Conservation (phyloP, 2,329 filamentous ascomycete species). For the Paecilomyces sp. region DNA sequence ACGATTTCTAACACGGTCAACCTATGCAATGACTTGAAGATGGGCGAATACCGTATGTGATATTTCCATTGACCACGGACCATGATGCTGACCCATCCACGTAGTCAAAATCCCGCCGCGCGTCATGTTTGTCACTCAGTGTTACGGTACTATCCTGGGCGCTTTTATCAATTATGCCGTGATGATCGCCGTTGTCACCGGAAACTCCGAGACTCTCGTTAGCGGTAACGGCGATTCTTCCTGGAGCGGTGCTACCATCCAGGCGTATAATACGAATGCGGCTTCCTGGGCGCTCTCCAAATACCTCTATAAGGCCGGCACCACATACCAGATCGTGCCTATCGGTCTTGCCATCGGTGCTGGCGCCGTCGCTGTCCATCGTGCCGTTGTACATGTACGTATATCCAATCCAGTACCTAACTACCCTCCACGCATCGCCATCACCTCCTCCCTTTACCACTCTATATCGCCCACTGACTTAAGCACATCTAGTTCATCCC, state of each 20-base stretch:
- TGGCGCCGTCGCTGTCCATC: constrained; percentile 2
- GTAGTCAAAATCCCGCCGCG: constrained; percentile 8
- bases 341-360: constrained; percentile 6
- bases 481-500: constrained; percentile 36
- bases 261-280: constrained; percentile 7
- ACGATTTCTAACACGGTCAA: constrained; percentile 46
- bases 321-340: constrained; percentile 5
- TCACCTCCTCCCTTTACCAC: background rate
- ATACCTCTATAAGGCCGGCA: constrained; percentile 6
- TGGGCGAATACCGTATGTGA: constrained; percentile 50
- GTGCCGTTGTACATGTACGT: constrained; percentile 4
- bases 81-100: background rate
- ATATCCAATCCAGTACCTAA: background rate
- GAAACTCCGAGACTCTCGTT: constrained; percentile 2
- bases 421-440: background rate
- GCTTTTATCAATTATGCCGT: constrained; percentile 7
- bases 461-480: background rate
- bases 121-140: constrained; percentile 7
- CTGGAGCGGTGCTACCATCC: constrained; percentile 6
- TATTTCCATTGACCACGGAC: background rate
- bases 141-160: constrained; percentile 6
- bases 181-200: constrained; percentile 5
- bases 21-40: constrained; percentile 49
- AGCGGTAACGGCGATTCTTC: constrained; percentile 6
- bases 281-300: constrained; percentile 7